Percentiles rank a stretch among this genome's conserved stretches.
Conservation (phyloP, 108 stramenopile genomes). For the Nitzschia inconspicua region DNA sequence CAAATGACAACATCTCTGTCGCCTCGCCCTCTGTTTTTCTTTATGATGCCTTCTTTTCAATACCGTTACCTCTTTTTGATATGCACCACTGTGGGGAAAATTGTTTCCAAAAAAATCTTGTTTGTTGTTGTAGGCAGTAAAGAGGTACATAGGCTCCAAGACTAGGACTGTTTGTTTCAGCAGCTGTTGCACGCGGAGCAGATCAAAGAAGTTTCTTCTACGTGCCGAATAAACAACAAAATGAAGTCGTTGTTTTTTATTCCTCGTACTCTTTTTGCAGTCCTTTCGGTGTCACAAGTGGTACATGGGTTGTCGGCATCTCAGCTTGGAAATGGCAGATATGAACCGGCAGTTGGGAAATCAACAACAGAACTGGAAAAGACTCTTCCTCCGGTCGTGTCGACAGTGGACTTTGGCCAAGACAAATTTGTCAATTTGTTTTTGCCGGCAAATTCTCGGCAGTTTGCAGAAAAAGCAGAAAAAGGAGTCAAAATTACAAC, state of each 20-base stretch:
- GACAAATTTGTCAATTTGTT: slow-evolving; percentile 4
- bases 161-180: no score
- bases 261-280: not conserved
- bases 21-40: no score
- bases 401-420: slow-evolving; percentile 3
- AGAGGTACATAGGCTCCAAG: no score
- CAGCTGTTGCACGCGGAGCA: no score
- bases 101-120: no score
- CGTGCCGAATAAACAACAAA: not conserved
- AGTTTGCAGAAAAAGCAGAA: not conserved
- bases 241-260: not conserved
- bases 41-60: no score
- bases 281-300: not conserved
- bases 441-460: not conserved
- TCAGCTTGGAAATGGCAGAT: not conserved
- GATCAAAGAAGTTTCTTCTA: no score
- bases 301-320: slow-evolving; percentile 1
- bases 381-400: not conserved
- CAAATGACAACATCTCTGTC: no score
- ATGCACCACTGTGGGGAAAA: no score
- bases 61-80: no score
- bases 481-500: not conserved
- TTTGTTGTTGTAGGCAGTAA: no score
- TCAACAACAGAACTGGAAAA: not conserved
- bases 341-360: no score